Base-by-base conservation (phyloP, 2,329 filamentous ascomycete genomes). In the Arthrobotrys pseudoclavata region DNA sequence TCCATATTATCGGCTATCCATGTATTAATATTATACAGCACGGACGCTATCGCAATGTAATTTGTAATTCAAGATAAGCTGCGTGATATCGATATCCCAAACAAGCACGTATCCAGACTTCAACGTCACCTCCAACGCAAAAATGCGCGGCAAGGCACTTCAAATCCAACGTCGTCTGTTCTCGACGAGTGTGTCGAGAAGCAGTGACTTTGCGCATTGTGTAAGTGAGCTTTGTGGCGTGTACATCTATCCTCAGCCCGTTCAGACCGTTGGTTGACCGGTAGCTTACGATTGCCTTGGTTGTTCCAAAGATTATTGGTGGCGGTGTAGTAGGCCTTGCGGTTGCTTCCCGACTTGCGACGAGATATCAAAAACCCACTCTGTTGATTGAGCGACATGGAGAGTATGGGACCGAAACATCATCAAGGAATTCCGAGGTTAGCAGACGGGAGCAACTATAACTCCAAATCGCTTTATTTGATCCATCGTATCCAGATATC, bases 351-450 rank as follows among this genome's bases (percentile, higher is more conserved):
- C 87, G 90, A 79, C 87, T 97, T 24, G 89, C 93, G 67, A 80
- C 80, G 26, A 85, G 87, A 75, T 86, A 89, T 34, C 85, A 86
- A 20, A 87, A 87, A 4, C 89, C 88, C 1, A 95, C 92, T 0
- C 87, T 97, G 12, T 86, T 97, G 67, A 89, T 97, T 1, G 94
- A 97, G 84, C 89, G 92, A 26, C 92, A 97, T 85, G 84, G 86
- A 22, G 86, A 88, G 62, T 87, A 92, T 26, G 94, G 94, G 61
- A 95, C 90, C 29, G 94, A 97, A 85, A 97, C 94, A 0, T 94
- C 91, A 79, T 92, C 91, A 80, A 90, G 94, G 80, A 97, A 97
- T 85, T 95, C 92, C 82, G 94, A 98, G 87, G 89, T 89, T 82
- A 18, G 40, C 47, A 5, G 13, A 40, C 5, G 9, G 13, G 7